Conservation (phyloP, 2,329 filamentous ascomycete species). For the Emmonsiellopsis sp. region DNA sequence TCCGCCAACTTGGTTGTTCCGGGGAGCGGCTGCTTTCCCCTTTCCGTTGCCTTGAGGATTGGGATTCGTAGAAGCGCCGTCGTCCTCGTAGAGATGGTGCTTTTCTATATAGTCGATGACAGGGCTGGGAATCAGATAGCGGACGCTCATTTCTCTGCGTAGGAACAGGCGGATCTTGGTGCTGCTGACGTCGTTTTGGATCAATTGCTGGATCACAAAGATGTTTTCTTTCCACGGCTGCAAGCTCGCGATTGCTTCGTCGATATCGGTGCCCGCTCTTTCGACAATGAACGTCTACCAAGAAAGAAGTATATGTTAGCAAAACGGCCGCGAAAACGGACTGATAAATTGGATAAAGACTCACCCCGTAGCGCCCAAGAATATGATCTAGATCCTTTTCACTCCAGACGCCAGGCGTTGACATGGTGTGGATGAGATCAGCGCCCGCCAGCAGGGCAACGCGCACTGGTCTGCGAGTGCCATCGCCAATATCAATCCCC, state of each 20-base stretch:
- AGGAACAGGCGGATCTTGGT: constrained; percentile 75
- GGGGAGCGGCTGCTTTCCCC: background rate
- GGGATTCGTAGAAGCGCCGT: constrained; percentile 14
- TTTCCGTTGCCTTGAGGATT: background rate
- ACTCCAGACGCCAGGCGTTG: constrained; percentile 66
- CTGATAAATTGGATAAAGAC: constrained; percentile 10
- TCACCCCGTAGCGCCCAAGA: constrained; percentile 62
- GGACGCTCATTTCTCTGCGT: constrained; percentile 70
- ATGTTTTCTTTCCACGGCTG: constrained; percentile 80
- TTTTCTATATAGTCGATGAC: constrained; percentile 68
- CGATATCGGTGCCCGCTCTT: constrained; percentile 77
- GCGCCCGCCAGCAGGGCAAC: constrained; percentile 77
- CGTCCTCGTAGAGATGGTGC: constrained; percentile 55
- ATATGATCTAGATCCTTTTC: constrained; percentile 80
- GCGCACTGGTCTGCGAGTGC: constrained; percentile 56
- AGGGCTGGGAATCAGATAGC: constrained; percentile 63
- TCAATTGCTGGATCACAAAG: constrained; percentile 78
- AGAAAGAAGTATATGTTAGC: background rate
- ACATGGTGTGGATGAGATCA: constrained; percentile 67
- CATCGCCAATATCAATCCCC: constrained; percentile 61
- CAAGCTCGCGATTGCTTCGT: constrained; percentile 74
- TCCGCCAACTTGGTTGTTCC: too few relatives aligned
- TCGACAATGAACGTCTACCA: constrained; percentile 67
- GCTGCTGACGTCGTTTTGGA: constrained; percentile 76
- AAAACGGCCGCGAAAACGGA: background rate